These are phyloP conservation scores for Haematococcus sp. DNA, from an alignment of 139 green algal genomes.

Conservation along the genomic window DNA sequence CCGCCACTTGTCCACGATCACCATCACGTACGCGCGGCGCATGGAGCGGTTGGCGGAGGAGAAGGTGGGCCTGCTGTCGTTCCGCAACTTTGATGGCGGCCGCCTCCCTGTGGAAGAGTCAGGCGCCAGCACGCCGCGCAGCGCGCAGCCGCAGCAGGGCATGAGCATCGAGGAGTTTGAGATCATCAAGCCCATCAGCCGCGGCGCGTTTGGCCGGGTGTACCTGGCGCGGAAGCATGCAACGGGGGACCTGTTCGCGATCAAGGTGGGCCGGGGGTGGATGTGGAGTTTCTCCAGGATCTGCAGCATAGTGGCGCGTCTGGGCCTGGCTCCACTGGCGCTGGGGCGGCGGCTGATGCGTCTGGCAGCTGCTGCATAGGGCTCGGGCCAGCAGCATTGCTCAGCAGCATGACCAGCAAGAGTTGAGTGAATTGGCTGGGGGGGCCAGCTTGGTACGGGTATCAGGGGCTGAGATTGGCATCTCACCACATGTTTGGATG, in stretches of 20 bases:
- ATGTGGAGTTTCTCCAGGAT: too few species aligned
- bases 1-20: conserved; percentile 26
- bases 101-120: background rate
- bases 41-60: conserved; percentile 42
- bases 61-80: conserved; percentile 44
- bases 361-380: too few species aligned
- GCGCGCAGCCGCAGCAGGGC: conserved; percentile 24
- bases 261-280: conserved; percentile 40
- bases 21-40: conserved; percentile 42
- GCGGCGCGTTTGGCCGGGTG: conserved; percentile 90
- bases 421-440: too few species aligned
- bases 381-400: too few species aligned
- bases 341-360: too few species aligned
- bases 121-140: conserved; percentile 26
- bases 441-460: too few species aligned
- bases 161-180: conserved; percentile 91
- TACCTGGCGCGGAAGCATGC: conserved; percentile 87
- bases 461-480: too few species aligned
- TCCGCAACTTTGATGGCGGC: conserved; percentile 3
- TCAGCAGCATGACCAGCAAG: too few species aligned
- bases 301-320: background rate
- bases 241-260: conserved; percentile 65
- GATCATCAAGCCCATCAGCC: conserved; percentile 92
- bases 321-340: background rate
- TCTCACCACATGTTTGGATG: background rate